Evolutionary conservation across 2,329 filamentous ascomycete species (phyloP).

Genomic region (Paraphaeosphaeria sporulosa): DNA sequence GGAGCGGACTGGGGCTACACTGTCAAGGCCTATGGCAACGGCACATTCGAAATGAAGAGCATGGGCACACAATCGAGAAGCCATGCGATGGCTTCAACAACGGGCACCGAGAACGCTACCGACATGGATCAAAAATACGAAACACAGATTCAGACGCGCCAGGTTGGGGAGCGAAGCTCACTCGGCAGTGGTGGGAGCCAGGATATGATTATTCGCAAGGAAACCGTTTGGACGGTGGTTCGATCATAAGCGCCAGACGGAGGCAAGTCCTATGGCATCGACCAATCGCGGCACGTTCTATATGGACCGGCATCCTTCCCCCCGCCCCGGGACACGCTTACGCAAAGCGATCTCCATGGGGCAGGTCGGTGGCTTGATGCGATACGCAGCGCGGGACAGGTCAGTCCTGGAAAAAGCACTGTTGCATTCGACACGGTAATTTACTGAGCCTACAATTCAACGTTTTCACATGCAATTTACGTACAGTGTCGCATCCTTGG

Average conservation of each 20-base stretch:
- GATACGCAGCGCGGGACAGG: constrained; percentile 1
- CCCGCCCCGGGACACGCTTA: background rate
- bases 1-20: constrained; percentile 17
- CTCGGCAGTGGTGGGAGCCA: constrained; percentile 22
- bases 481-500: background rate
- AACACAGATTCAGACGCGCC: constrained; percentile 6
- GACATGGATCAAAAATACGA: constrained; percentile 12
- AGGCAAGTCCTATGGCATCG: background rate
- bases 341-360: constrained; percentile 1
- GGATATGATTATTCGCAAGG: constrained; percentile 27
- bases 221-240: constrained; percentile 13
- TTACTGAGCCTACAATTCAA: background rate
- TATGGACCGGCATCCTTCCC: background rate
- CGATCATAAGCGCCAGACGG: constrained; percentile 1
- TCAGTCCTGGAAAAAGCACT: background rate
- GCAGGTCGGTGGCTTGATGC: constrained; percentile 2
- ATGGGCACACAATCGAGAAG: constrained; percentile 5
- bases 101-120: background rate
- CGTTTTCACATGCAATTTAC: background rate
- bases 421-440: background rate
- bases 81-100: background rate
- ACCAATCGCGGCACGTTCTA: constrained; percentile 7
- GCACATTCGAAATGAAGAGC: constrained; percentile 20
- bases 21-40: constrained; percentile 16
- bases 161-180: constrained; percentile 10